These are phyloP conservation scores for Nissolia schottii DNA, from an alignment of 306 rosid species.

Conservation along the genomic window DNA sequence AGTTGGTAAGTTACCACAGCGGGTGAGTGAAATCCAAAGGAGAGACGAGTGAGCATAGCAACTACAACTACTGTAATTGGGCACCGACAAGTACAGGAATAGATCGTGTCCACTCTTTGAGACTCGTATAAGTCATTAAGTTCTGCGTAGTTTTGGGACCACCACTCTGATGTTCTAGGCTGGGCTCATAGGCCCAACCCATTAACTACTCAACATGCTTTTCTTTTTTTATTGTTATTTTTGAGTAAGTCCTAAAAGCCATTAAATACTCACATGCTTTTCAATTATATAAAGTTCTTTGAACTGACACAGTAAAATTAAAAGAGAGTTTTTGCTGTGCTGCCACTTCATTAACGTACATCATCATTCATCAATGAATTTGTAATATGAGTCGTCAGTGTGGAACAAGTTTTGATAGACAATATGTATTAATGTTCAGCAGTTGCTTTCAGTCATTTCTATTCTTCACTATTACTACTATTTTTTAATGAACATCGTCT, in stretches of 20 bases:
- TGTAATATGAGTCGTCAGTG: background rate
- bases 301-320: too few relatives aligned
- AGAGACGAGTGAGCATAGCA: background rate
- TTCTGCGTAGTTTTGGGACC: background rate
- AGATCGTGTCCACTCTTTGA: background rate
- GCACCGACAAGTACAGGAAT: background rate
- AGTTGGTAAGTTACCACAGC: background rate
- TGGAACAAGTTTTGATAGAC: background rate
- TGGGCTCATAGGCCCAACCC: background rate
- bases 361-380: background rate
- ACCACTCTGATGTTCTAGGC: background rate
- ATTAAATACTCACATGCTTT: too few relatives aligned
- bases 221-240: too few relatives aligned
- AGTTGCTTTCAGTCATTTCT: background rate
- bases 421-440: background rate
- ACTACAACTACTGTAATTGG: background rate
- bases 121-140: background rate
- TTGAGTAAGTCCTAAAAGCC: background rate
- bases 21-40: background rate
- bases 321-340: too few relatives aligned
- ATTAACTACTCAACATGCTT: too few relatives aligned
- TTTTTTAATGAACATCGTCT: background rate
- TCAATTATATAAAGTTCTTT: too few relatives aligned
- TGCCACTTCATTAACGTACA: background rate
- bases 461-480: background rate